These are phyloP conservation scores for Gentiana macrophylla DNA, from an alignment of 257 asterid species.

Conservation along the genomic window DNA sequence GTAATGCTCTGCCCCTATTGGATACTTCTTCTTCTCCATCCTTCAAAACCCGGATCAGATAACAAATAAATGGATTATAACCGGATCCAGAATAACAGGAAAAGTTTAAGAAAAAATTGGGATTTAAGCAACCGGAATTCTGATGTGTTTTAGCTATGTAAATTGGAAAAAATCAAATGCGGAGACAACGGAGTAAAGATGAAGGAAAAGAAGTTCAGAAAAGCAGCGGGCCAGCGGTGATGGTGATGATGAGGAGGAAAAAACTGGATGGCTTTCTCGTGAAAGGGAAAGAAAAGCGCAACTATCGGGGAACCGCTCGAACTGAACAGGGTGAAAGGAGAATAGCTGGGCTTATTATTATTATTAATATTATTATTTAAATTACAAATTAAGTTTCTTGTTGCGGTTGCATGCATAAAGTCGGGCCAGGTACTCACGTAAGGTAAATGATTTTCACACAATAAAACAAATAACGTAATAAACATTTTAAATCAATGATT, in stretches of 20 bases:
- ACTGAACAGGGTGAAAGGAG: constrained; percentile 6
- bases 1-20: constrained; percentile 84
- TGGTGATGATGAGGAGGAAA: constrained; percentile 6
- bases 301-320: constrained; percentile 42
- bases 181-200: not conserved
- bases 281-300: constrained; percentile 11
- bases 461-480: no score
- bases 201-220: not conserved
- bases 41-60: not conserved
- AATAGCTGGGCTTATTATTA: no score
- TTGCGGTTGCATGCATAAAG: no score
- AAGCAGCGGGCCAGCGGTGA: constrained; percentile 1
- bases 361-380: no score
- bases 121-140: constrained; percentile 3
- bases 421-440: no score
- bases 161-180: not conserved
- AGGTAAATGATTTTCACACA: no score
- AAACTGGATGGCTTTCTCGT: constrained; percentile 15
- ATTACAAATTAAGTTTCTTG: no score
- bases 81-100: constrained; percentile 12
- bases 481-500: no score
- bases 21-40: constrained; percentile 82
- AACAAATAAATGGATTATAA: constrained; percentile 6
- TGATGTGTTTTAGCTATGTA: not conserved
- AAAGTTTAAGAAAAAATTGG: not conserved